Evolutionary conservation across 352 stramenopile species (phyloP).

Genomic region (Phytopythium cucurbitacearum): DNA sequence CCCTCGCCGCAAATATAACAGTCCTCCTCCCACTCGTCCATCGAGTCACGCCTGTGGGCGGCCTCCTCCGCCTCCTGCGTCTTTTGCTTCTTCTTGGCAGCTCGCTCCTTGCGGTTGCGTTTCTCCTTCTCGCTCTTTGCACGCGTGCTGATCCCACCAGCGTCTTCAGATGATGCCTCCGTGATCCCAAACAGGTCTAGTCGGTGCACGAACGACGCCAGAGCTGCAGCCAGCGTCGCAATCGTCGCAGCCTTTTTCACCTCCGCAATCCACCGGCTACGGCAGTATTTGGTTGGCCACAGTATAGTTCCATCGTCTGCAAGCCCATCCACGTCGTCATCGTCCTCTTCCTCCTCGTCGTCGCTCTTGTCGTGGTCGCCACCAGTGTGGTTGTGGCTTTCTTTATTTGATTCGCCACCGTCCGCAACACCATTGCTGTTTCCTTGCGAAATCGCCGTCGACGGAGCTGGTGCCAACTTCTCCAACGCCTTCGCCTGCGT

Average conservation of each 20-base stretch:
- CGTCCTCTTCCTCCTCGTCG: slow-evolving; percentile 75
- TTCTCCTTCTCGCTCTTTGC: slow-evolving; percentile 74
- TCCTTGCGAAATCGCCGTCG: no score
- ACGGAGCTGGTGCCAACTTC: neutral
- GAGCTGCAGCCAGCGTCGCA: slow-evolving; percentile 44
- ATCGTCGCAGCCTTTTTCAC: slow-evolving; percentile 54
- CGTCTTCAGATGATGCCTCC: slow-evolving; percentile 40
- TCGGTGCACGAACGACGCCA: slow-evolving; percentile 65
- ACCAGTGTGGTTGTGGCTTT: slow-evolving; percentile 2
- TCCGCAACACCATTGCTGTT: no score
- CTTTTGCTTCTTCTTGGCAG: slow-evolving; percentile 64
- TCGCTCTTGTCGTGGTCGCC: slow-evolving; percentile 60
- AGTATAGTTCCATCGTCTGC: slow-evolving; percentile 57
- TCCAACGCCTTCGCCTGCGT: slow-evolving; percentile 37
- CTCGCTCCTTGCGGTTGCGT: slow-evolving; percentile 60
- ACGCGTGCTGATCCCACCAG: slow-evolving; percentile 31
- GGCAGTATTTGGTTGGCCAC: slow-evolving; percentile 71
- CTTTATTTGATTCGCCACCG: neutral
- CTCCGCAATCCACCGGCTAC: slow-evolving; percentile 62
- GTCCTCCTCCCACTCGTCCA: slow-evolving; percentile 86
- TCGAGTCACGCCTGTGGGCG: slow-evolving; percentile 42
- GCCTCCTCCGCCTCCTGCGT: slow-evolving; percentile 47
- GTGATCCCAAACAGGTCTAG: slow-evolving; percentile 65
- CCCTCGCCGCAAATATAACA: slow-evolving; percentile 87
- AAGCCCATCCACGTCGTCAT: slow-evolving; percentile 51